Conservation (phyloP, 2,329 filamentous ascomycete genomes). For the Pseudogymnoascus sp. region DNA sequence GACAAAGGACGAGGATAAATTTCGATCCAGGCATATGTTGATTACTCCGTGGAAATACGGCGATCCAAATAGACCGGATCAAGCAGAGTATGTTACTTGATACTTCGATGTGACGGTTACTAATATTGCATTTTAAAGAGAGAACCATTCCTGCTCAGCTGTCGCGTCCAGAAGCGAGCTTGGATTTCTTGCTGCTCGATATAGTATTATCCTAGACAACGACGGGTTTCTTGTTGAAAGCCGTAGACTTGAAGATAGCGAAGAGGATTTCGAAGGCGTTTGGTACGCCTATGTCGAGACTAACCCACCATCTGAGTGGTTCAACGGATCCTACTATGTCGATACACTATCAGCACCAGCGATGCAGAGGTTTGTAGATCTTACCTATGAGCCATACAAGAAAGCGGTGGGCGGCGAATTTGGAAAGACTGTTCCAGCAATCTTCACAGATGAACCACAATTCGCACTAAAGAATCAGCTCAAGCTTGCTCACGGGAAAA, state of each 20-base stretch:
- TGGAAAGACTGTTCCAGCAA: conserved; percentile 25
- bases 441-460: conserved; percentile 29
- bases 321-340: conserved; percentile 27
- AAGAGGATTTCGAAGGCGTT: conserved; percentile 18
- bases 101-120: neutral
- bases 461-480: conserved; percentile 27
- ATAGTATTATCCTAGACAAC: conserved; percentile 20
- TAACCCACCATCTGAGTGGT: conserved; percentile 25
- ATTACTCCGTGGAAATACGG: conserved; percentile 19
- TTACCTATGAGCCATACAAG: conserved; percentile 27
- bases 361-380: conserved; percentile 24
- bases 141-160: conserved; percentile 11
- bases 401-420: conserved; percentile 24
- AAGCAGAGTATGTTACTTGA: neutral
- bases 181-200: conserved; percentile 22
- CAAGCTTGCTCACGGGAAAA: conserved; percentile 16
- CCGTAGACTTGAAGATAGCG: conserved; percentile 15
- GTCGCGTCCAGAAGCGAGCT: conserved; percentile 19
- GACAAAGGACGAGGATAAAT: conserved; percentile 21
- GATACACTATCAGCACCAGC: conserved; percentile 25
- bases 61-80: neutral
- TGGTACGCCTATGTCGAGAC: conserved; percentile 29
- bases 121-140: neutral
- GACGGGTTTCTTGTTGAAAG: conserved; percentile 21
- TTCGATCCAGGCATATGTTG: conserved; percentile 24